phyloP scores from a whole-genome alignment of 371 early-diverging fungal genomes.

The Rhizopus sp. region DNA sequence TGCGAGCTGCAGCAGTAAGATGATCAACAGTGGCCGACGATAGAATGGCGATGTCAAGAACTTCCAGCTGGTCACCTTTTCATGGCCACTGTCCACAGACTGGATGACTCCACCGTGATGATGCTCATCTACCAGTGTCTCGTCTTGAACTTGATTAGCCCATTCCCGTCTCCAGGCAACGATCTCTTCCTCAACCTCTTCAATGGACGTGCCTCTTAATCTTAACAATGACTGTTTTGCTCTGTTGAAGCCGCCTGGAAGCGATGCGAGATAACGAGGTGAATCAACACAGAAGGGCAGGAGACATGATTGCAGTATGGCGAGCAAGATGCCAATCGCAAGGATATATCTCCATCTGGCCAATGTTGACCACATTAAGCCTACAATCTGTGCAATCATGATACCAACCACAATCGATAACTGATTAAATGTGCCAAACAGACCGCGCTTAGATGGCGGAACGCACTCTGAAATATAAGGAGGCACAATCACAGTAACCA shows the following conservation, averaged over 20 bases:
- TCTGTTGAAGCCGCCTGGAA: slow-evolving; percentile 50
- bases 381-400: slow-evolving; percentile 65
- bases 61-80: slow-evolving; percentile 35
- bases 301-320: slow-evolving; percentile 63
- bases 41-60: slow-evolving; percentile 52
- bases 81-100: not conserved
- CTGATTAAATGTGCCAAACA: slow-evolving; percentile 83
- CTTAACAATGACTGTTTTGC: slow-evolving; percentile 60
- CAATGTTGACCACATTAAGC: slow-evolving; percentile 60
- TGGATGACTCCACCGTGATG: slow-evolving; percentile 1
- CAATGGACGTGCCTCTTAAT: slow-evolving; percentile 53
- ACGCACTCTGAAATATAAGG: slow-evolving; percentile 87
- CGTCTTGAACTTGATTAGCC: slow-evolving; percentile 16
- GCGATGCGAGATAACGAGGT: slow-evolving; percentile 67
- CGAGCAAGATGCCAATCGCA: slow-evolving; percentile 55
- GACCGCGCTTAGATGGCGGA: slow-evolving; percentile 72
- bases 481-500: slow-evolving; percentile 83
- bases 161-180: slow-evolving; percentile 61
- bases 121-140: slow-evolving; percentile 13
- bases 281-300: slow-evolving; percentile 80
- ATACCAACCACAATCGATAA: slow-evolving; percentile 85
- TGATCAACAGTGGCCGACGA: slow-evolving; percentile 62
- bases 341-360: slow-evolving; percentile 71
- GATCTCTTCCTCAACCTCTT: slow-evolving; percentile 67
- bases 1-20: slow-evolving; percentile 74